These are phyloP conservation scores for Huntiella moniliformis DNA, from an alignment of 2,329 filamentous ascomycete species.

Conservation along the genomic window DNA sequence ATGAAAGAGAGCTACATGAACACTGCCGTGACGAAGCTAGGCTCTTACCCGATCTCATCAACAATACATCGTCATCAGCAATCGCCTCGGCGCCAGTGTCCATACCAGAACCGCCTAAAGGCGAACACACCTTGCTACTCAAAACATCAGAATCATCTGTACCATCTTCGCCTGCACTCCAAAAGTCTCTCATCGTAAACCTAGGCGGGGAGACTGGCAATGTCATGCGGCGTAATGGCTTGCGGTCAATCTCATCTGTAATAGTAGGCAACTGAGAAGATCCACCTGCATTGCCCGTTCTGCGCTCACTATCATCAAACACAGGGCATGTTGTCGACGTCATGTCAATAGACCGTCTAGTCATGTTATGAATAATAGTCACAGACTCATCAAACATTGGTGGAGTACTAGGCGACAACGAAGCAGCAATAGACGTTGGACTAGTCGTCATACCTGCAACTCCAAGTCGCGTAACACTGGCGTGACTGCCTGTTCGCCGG, in stretches of 20 bases:
- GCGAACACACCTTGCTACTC: constrained; percentile 4
- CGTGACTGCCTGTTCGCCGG: constrained; percentile 45
- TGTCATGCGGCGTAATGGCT: constrained; percentile 11
- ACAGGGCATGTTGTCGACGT: constrained; percentile 2
- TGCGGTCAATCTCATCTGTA: constrained; percentile 9
- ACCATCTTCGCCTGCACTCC: constrained; percentile 6
- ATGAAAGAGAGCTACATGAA: background rate
- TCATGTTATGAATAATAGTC: constrained; percentile 9
- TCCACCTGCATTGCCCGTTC: no score
- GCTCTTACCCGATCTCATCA: constrained; percentile 7
- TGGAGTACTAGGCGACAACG: constrained; percentile 4
- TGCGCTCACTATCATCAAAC: background rate
- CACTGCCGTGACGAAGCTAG: background rate
- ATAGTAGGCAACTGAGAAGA: constrained; percentile 7
- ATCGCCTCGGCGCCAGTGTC: no score
- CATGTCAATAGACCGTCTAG: constrained; percentile 8
- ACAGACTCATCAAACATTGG: constrained; percentile 9
- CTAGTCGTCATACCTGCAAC: constrained; percentile 3
- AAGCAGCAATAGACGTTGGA: constrained; percentile 4
- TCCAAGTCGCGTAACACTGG: constrained; percentile 17
- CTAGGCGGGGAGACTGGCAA: constrained; percentile 8
- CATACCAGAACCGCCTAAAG: background rate
- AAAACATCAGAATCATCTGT: constrained; percentile 2
- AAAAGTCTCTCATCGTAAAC: constrained; percentile 10
- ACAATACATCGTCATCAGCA: constrained; percentile 6